phyloP scores from a whole-genome alignment of 331 rosid species.

The Arachis monticola region DNA sequence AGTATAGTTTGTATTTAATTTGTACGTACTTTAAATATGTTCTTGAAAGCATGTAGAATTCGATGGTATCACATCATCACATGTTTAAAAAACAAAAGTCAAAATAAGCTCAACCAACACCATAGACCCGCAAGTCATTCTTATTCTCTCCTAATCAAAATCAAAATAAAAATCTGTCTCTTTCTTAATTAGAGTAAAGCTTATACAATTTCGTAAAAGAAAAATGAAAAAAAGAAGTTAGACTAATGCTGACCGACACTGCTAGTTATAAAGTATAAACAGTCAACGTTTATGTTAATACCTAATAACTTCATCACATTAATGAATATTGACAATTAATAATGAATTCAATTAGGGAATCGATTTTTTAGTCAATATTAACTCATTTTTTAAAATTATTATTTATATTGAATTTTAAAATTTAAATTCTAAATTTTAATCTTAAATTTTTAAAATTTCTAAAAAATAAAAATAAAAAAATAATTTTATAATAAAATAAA shows the following conservation, averaged over 20 bases:
- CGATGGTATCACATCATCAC: background rate
- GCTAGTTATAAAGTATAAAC: background rate
- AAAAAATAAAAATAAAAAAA: no score
- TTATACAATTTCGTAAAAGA: background rate
- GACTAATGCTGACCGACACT: background rate
- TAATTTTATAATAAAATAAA: no score
- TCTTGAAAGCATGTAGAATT: background rate
- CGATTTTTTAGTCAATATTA: no score
- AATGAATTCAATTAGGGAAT: no score
- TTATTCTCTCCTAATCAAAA: background rate
- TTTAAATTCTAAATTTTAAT: no score
- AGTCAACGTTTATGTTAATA: background rate
- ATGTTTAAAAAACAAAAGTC: background rate
- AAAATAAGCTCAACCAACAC: slow-evolving; percentile 1
- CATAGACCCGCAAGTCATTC: background rate
- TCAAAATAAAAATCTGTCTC: background rate
- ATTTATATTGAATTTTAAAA: no score
- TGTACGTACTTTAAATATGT: background rate
- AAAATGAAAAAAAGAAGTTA: background rate
- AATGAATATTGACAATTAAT: background rate
- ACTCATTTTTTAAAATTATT: no score
- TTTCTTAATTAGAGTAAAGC: no score
- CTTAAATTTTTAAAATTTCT: no score
- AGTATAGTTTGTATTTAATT: no score
- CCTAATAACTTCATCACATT: background rate